Base-by-base conservation (phyloP, 1,284 basidiomycete species). In the Polyporus tsugae region DNA sequence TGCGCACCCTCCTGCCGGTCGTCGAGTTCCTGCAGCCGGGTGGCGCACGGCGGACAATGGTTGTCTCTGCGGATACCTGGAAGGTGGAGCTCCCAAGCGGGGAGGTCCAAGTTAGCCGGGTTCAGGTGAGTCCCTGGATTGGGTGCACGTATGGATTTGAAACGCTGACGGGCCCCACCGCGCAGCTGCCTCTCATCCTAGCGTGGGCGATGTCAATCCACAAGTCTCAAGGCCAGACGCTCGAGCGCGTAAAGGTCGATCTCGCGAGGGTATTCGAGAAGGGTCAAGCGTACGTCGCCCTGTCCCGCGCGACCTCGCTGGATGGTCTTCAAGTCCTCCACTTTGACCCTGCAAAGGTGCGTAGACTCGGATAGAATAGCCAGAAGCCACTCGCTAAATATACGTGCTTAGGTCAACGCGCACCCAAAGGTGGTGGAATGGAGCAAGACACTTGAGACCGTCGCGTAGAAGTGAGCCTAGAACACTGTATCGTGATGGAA, bases 201-300 rank as follows among this genome's bases (percentile, higher is more conserved):
- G 86, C 94, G 0, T 96, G 94, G 95, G 94, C 95, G 0, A 95
- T 95, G 93, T 95, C 94, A 60, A 98, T 98, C 66, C 96, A 98
- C 80, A 98, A 98, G 78, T 93, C 93, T 5, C 96, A 97, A 79
- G 95, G 95, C 10, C 95, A 96, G 79, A 97, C 93, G 0, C 82
- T 97, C 1, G 92, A 95, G 58, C 88, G 94, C 29, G 95, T 97
- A 67, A 95, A 91, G 77, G 92, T 95, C 44, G 94, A 95, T 75
- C 82, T 95, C 22, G 89, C 85, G 5, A 89, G 88, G 75, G 90
- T 95, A 0, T 96, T 98, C 76, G 96, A 98, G 82, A 97, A 96
- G 81, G 96, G 95, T 19, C 72, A 84, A 89, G 95, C 95, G 3
- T 98, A 98, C 78, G 96, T 98, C 53, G 97, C 97, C 0, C 86